Conservation (phyloP, 1,139 yeast genomes). For the Petasospora fabianii region DNA sequence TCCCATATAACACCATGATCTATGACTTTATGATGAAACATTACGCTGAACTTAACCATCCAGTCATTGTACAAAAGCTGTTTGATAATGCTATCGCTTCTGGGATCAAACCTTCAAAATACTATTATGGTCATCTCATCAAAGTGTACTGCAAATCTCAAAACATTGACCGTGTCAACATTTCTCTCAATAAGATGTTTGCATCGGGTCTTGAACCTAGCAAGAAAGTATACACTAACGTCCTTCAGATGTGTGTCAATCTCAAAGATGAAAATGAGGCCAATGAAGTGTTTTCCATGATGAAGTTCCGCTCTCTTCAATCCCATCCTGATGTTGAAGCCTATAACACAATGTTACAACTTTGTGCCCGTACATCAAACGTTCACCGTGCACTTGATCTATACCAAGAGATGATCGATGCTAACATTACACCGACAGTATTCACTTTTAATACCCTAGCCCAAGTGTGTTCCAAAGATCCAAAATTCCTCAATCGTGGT, state of each 20-base stretch:
- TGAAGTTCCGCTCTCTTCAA: constrained; percentile 69
- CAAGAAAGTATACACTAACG: constrained; percentile 54
- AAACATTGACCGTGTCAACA: constrained; percentile 33
- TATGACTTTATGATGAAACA: constrained; percentile 45
- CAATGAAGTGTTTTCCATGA: constrained; percentile 69
- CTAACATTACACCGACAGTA: constrained; percentile 40
- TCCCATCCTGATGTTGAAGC: constrained; percentile 66
- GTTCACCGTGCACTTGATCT: constrained; percentile 74
- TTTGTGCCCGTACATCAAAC: constrained; percentile 59
- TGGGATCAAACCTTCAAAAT: constrained; percentile 36
- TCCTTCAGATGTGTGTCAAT: constrained; percentile 64
- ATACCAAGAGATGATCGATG: constrained; percentile 62
- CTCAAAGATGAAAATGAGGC: constrained; percentile 58
- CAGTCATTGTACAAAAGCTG: constrained; percentile 30
- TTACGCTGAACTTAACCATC: constrained; percentile 28
- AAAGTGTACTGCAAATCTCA: constrained; percentile 32
- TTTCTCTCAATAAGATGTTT: constrained; percentile 36
- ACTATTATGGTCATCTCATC: constrained; percentile 43
- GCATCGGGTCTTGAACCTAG: constrained; percentile 50
- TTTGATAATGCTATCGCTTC: constrained; percentile 30
- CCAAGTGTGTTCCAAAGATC: constrained; percentile 62
- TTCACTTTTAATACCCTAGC: constrained; percentile 64
- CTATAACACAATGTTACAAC: constrained; percentile 66
- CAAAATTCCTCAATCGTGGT: constrained; percentile 48
- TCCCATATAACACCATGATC: constrained; percentile 35